Base-by-base conservation (phyloP, 768 basidiomycete species). In the Boletales sp. region DNA sequence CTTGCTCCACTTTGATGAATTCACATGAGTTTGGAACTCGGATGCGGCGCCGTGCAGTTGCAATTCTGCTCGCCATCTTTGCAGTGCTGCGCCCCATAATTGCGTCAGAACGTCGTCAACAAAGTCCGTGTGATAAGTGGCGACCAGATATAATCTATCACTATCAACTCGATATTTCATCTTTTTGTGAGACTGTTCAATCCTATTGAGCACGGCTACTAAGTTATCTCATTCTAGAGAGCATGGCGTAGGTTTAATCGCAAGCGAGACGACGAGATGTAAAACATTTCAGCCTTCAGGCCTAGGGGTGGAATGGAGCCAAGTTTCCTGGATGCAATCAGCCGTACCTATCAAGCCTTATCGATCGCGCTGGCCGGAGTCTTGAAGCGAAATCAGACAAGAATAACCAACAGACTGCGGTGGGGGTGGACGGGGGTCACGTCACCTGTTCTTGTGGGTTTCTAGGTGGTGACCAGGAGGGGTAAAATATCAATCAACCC, bases 261-360 rank as follows among this genome's bases (percentile, higher is more conserved):
- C 35, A 37, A 4, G 17, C 43, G n/a, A 31, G n/a, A 15, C 17
- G 37, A 35, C 25, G 25, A 28, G 25, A 28, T 7, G 5, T 7
- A 19, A 40, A 28, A 32, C 28, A 19, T 17, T 15, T 3, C n/a
- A 28, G 25, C 25, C 5, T 15, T 34, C 34, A 21, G 12, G 2
- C 28, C 36, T 34, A 38, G 38, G 49, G 19, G 47, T 39, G 25
- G 25, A 40, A 36, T 47, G 41, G 47, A 28, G 32, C 35, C 21
- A 8, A 4, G 17, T 37, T 30, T 9, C 31, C 55, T 10, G 36
- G 36, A 48, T 50, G n/a, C 18, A 40, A 41, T 13, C 21, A 25
- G 31, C 42, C 32, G 57, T 63, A 40, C 51, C 50, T 60, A 44
- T 63, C 58, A 44, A 14, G 15, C 41, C 54, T 53, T 57, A 63